These are phyloP conservation scores for Penicillium sp. DNA, from an alignment of 2,329 filamentous ascomycete species.

Conservation along the genomic window DNA sequence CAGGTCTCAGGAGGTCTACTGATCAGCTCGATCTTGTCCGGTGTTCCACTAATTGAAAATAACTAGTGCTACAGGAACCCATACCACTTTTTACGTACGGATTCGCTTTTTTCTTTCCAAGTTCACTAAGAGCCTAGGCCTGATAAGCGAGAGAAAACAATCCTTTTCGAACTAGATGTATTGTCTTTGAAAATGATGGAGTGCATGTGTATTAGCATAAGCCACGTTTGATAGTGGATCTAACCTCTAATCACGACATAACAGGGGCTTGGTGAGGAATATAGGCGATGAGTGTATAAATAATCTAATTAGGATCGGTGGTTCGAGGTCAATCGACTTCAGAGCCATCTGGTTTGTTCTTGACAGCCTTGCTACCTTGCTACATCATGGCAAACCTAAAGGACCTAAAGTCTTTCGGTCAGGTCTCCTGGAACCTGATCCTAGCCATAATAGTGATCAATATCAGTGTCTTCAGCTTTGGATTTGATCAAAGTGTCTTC, in stretches of 20 bases:
- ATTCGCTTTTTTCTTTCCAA: too few relatives aligned
- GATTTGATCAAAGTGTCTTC: slow-evolving; percentile 8
- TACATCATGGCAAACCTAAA: not conserved
- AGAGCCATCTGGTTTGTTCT: not conserved
- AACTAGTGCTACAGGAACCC: not conserved
- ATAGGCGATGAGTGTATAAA: not conserved
- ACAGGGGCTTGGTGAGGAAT: not conserved
- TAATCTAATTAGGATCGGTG: not conserved
- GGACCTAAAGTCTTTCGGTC: not conserved
- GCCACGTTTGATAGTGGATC: not conserved
- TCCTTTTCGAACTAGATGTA: not conserved
- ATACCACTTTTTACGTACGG: too few relatives aligned
- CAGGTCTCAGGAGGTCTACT: too few relatives aligned
- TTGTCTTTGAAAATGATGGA: not conserved
- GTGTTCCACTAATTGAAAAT: not conserved
- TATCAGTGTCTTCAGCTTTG: slow-evolving; percentile 4
- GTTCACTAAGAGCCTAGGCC: too few relatives aligned
- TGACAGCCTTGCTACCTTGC: not conserved
- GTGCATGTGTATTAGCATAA: not conserved
- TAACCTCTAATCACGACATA: not conserved
- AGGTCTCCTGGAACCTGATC: not conserved
- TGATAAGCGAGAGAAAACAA: too few relatives aligned
- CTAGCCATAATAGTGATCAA: slow-evolving; percentile 3
- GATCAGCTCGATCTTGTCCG: not conserved
- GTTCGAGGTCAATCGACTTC: not conserved